Evolutionary conservation across 768 basidiomycete genomes (phyloP).

Genomic region (Termitomyces sp.): DNA sequence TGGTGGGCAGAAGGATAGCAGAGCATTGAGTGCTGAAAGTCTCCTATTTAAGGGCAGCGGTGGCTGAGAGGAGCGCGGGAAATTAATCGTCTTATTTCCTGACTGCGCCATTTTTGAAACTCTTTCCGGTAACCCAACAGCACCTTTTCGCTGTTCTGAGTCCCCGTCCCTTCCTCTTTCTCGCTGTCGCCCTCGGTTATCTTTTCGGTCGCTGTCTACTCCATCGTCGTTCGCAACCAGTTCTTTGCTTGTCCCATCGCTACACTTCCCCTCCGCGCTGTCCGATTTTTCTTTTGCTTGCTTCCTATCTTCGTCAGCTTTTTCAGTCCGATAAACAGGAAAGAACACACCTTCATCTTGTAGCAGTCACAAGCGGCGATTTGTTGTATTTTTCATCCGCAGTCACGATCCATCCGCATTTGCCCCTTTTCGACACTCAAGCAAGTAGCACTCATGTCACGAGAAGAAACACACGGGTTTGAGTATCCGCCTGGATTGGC

Average conservation of each 20-base stretch:
- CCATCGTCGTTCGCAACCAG: slow-evolving; percentile 31
- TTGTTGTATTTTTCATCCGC: slow-evolving; percentile 6
- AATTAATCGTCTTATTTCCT: slow-evolving; percentile 20
- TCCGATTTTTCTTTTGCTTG: slow-evolving; percentile 15
- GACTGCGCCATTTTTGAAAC: slow-evolving; percentile 35
- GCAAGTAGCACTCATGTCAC: slow-evolving; percentile 31
- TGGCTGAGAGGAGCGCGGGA: slow-evolving; percentile 28
- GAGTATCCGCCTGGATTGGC: slow-evolving; percentile 29
- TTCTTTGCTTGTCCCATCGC: slow-evolving; percentile 27
- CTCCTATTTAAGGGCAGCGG: slow-evolving; percentile 11
- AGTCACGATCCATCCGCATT: slow-evolving; percentile 19
- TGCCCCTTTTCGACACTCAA: slow-evolving; percentile 6
- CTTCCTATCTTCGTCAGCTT: slow-evolving; percentile 13
- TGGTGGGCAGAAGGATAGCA: background rate
- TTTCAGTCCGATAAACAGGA: slow-evolving; percentile 12
- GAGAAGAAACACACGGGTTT: slow-evolving; percentile 34
- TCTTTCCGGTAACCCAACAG: slow-evolving; percentile 11
- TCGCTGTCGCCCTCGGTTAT: slow-evolving; percentile 31
- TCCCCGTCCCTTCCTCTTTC: slow-evolving; percentile 9
- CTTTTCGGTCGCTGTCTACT: slow-evolving; percentile 32
- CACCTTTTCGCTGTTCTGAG: slow-evolving; percentile 9
- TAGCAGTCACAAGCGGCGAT: slow-evolving; percentile 2
- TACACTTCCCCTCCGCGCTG: slow-evolving; percentile 15
- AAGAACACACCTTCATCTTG: slow-evolving; percentile 11
- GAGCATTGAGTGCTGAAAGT: slow-evolving; percentile 1